Conservation (phyloP, 2,329 filamentous ascomycete genomes). For the Fusarium nurragi region DNA sequence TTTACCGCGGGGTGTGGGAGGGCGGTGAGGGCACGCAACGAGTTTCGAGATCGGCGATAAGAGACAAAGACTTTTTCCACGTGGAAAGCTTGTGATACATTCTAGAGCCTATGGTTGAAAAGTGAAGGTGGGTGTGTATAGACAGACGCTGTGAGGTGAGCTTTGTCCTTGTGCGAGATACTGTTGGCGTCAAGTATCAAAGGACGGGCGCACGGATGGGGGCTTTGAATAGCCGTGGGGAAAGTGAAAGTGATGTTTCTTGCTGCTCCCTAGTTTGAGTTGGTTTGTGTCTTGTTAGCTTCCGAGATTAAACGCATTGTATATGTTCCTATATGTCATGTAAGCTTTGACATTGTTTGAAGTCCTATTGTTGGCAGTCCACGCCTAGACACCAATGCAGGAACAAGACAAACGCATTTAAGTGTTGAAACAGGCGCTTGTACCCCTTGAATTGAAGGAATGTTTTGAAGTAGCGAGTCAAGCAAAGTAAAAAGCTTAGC, state of each 20-base stretch:
- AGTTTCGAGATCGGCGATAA: conserved; percentile 21
- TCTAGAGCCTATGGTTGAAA: neutral
- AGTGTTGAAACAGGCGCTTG: neutral
- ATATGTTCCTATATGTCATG: neutral
- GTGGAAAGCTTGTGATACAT: conserved; percentile 6
- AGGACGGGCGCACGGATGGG: conserved; percentile 10
- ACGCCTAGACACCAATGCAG: neutral
- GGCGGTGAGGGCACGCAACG: conserved; percentile 19
- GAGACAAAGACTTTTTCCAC: conserved; percentile 4
- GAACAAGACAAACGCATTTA: neutral
- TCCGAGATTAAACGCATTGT: neutral
- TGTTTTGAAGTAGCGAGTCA: neutral
- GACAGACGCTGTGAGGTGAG: too few species aligned
- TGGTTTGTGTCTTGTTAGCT: conserved; percentile 10
- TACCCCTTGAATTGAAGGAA: neutral
- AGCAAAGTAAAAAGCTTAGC: neutral
- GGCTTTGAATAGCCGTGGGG: neutral
- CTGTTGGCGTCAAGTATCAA: conserved; percentile 4
- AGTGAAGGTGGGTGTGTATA: conserved; percentile 8
- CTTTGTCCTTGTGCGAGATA: conserved; percentile 4
- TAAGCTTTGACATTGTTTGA: conserved; percentile 4
- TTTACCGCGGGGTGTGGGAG: conserved; percentile 17
- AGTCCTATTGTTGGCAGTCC: neutral
- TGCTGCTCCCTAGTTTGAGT: conserved; percentile 1
- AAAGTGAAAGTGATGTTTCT: neutral